Percentiles rank a stretch among this genome's conserved stretches.
phyloP scores from a whole-genome alignment of 495 filamentous ascomycete species.

The Hypoxylon intermedium region DNA sequence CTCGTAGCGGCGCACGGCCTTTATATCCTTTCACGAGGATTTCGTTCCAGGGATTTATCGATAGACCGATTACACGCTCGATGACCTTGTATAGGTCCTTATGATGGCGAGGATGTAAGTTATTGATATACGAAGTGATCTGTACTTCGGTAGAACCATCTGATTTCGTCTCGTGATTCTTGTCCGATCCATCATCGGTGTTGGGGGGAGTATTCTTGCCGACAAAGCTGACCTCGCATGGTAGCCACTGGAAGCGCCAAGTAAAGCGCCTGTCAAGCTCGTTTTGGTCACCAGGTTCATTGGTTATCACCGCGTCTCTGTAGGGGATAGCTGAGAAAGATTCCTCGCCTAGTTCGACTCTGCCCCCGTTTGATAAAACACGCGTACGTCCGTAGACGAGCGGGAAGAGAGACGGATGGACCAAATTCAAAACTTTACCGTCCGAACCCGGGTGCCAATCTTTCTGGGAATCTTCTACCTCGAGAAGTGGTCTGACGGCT shows the following conservation, averaged over 20 bases:
- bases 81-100: constrained; percentile 57
- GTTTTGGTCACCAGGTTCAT: background rate
- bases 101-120: constrained; percentile 60
- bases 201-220: no score
- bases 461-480: constrained; percentile 53
- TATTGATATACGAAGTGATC: constrained; percentile 73
- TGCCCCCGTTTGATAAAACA: constrained; percentile 50
- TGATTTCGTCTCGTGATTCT: no score
- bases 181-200: no score
- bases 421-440: constrained; percentile 63
- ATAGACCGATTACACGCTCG: constrained; percentile 55
- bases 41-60: constrained; percentile 38
- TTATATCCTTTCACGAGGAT: no score
- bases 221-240: constrained; percentile 58
- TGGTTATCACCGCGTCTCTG: constrained; percentile 37
- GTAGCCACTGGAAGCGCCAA: constrained; percentile 60
- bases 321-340: constrained; percentile 49
- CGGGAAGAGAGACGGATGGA: constrained; percentile 69
- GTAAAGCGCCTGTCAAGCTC: no score
- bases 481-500: constrained; percentile 44
- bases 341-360: no score
- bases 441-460: constrained; percentile 68
- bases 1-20: no score
- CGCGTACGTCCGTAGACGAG: constrained; percentile 61
- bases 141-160: constrained; percentile 65